Conservation (phyloP, 2,329 filamentous ascomycete genomes). For the Clarireedia hainanense region DNA sequence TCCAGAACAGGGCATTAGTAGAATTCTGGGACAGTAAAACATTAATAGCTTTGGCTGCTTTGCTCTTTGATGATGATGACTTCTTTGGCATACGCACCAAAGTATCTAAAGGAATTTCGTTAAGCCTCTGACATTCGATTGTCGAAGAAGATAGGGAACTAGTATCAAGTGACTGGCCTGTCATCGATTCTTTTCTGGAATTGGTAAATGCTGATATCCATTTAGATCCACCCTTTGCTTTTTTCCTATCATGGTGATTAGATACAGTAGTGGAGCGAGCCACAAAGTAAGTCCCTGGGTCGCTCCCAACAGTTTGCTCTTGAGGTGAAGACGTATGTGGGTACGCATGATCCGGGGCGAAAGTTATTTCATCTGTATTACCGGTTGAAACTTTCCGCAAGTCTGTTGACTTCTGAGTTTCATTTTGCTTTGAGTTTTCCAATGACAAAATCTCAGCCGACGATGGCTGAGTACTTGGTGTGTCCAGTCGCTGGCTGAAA, state of each 20-base stretch:
- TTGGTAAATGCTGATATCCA: slow-evolving; percentile 27
- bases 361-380: slow-evolving; percentile 8
- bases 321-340: slow-evolving; percentile 7
- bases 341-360: slow-evolving; percentile 12
- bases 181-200: slow-evolving; percentile 23
- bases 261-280: slow-evolving; percentile 10
- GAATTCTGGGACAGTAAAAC: slow-evolving; percentile 34
- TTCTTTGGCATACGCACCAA: slow-evolving; percentile 26
- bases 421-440: slow-evolving; percentile 11
- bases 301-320: slow-evolving; percentile 1
- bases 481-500: slow-evolving; percentile 11
- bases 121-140: slow-evolving; percentile 30
- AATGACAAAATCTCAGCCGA: slow-evolving; percentile 13
- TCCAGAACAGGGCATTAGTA: slow-evolving; percentile 34
- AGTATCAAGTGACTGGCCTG: slow-evolving; percentile 28
- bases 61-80: slow-evolving; percentile 22
- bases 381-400: slow-evolving; percentile 1
- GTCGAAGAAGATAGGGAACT: slow-evolving; percentile 32
- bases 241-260: slow-evolving; percentile 4
- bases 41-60: slow-evolving; percentile 29
- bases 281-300: slow-evolving; percentile 11
- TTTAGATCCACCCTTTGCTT: slow-evolving; percentile 22
- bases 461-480: slow-evolving; percentile 13
- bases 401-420: slow-evolving; percentile 5
- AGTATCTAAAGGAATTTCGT: slow-evolving; percentile 33